Evolutionary conservation across 75 land plant species (phyloP).

Genomic region (Selaginella tamariscina): DNA sequence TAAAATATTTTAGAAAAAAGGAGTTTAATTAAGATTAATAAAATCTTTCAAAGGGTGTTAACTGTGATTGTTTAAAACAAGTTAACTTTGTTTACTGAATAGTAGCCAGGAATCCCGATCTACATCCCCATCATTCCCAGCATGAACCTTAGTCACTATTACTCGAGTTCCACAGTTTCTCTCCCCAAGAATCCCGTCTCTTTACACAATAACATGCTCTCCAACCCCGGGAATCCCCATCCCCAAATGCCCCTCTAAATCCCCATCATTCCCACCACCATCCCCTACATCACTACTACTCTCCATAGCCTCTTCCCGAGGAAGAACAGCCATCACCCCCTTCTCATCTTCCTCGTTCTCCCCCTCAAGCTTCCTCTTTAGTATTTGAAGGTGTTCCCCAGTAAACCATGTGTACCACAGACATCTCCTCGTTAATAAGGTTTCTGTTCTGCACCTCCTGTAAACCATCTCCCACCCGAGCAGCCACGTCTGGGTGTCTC

Average conservation of each 20-base stretch:
- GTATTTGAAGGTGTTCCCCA: not conserved
- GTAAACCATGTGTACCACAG: not conserved
- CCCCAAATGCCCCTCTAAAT: not conserved
- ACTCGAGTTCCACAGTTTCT: too few relatives aligned
- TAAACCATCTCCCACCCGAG: constrained; percentile 2
- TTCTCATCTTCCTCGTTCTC: not conserved
- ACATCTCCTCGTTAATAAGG: not conserved
- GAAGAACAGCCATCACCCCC: not conserved
- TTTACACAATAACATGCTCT: too few relatives aligned
- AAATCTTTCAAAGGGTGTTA: too few relatives aligned
- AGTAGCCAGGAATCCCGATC: too few relatives aligned
- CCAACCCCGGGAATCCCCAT: too few relatives aligned
- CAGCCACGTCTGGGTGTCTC: constrained; percentile 1
- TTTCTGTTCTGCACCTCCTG: not conserved
- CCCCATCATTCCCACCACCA: not conserved
- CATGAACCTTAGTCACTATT: too few relatives aligned
- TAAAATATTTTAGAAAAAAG: too few relatives aligned
- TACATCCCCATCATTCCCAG: too few relatives aligned
- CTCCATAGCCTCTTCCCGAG: not conserved
- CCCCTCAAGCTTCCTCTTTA: not conserved
- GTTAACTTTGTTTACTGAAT: too few relatives aligned
- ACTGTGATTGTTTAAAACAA: too few relatives aligned
- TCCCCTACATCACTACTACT: not conserved
- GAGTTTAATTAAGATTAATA: too few relatives aligned
- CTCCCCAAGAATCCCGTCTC: too few relatives aligned